phyloP scores from a whole-genome alignment of 2,329 filamentous ascomycete genomes.

The Diaporthe sp. region DNA sequence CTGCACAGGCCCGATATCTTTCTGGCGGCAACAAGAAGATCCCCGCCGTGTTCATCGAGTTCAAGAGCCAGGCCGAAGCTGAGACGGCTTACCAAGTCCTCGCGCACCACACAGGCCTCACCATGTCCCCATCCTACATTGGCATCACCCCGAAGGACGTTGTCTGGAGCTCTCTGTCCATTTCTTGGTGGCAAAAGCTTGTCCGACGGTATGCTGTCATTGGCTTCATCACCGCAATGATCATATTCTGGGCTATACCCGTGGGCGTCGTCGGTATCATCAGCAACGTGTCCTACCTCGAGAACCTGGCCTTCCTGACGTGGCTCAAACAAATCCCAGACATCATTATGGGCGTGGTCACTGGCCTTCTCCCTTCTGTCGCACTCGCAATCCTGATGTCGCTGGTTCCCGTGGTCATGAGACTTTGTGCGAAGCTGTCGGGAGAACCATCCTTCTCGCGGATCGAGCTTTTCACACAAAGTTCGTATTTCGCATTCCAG shows the following conservation, averaged over 20 bases:
- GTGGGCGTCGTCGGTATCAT: constrained; percentile 87
- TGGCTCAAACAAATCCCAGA: constrained; percentile 81
- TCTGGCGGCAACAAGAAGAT: constrained; percentile 75
- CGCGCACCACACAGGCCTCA: constrained; percentile 87
- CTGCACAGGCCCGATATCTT: constrained; percentile 76
- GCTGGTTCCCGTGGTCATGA: constrained; percentile 85
- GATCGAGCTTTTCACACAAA: constrained; percentile 91
- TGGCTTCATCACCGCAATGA: constrained; percentile 80
- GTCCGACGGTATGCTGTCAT: constrained; percentile 78
- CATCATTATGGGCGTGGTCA: constrained; percentile 83
- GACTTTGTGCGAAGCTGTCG: constrained; percentile 83
- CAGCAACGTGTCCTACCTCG: constrained; percentile 84
- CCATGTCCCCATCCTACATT: constrained; percentile 88
- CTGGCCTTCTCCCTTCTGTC: constrained; percentile 85
- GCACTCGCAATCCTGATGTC: constrained; percentile 88
- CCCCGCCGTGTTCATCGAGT: constrained; percentile 91
- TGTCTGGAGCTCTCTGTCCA: constrained; percentile 87
- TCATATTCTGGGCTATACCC: constrained; percentile 88
- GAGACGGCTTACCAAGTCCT: constrained; percentile 90
- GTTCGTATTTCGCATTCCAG: constrained; percentile 91
- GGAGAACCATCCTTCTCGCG: constrained; percentile 85
- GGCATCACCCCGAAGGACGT: constrained; percentile 87
- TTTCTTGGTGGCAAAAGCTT: constrained; percentile 89
- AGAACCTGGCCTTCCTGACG: constrained; percentile 70
- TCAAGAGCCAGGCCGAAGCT: constrained; percentile 84